Conservation (phyloP, 23 red algal genomes). For the Cyanidium caldarium region DNA sequence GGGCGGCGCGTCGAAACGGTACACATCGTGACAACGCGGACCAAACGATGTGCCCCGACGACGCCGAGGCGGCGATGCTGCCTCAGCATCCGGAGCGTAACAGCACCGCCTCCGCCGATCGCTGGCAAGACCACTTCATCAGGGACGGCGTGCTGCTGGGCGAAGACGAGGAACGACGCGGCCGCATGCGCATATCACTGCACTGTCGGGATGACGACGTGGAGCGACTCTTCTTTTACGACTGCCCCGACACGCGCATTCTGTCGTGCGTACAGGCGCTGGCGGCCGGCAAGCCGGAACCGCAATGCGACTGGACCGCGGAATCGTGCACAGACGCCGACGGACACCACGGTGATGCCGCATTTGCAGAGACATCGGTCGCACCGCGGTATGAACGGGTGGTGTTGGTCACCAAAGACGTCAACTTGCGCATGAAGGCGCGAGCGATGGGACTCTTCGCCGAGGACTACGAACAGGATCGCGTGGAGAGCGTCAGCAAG, state of each 20-base stretch:
- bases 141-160: slow-evolving; percentile 6
- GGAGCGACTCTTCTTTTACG: slow-evolving; percentile 22
- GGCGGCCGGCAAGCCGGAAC: too few relatives aligned
- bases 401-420: slow-evolving; percentile 26
- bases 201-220: background rate
- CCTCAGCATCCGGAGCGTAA: background rate
- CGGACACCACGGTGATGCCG: too few relatives aligned
- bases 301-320: too few relatives aligned
- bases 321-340: background rate
- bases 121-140: background rate
- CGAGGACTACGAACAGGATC: slow-evolving; percentile 24
- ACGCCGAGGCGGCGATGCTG: background rate
- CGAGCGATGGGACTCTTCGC: slow-evolving; percentile 16
- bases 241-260: slow-evolving; percentile 25
- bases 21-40: background rate
- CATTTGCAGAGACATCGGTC: too few relatives aligned
- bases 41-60: background rate
- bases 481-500: slow-evolving; percentile 15
- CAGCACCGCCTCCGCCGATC: background rate
- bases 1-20: background rate
- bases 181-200: slow-evolving; percentile 9
- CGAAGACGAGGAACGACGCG: background rate
- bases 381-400: background rate
- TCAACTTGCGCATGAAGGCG: slow-evolving; percentile 39
- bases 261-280: slow-evolving; percentile 7